These are phyloP conservation scores for Mimosa pudica DNA, from an alignment of 306 rosid species.

Conservation along the genomic window DNA sequence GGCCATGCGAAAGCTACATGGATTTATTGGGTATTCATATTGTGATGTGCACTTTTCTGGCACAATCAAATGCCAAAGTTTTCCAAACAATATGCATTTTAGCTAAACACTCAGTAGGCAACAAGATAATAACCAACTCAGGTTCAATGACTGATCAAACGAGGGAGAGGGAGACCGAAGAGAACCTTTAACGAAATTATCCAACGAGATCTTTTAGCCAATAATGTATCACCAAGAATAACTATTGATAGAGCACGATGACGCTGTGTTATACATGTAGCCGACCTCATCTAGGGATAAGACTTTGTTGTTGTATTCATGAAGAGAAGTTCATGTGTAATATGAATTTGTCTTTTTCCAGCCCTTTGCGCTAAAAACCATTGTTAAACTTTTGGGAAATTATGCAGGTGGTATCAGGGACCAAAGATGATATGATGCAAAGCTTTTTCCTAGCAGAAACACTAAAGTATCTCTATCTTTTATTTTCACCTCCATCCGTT, in stretches of 20 bases:
- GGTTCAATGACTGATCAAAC: conserved; percentile 4
- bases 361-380: conserved; percentile 24
- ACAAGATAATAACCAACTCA: conserved; percentile 6
- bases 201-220: no score
- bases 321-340: conserved; percentile 24
- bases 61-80: conserved; percentile 12
- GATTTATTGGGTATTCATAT: conserved; percentile 11
- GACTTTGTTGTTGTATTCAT: background rate
- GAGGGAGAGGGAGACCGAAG: no score
- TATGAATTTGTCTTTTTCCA: conserved; percentile 11
- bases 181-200: no score
- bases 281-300: no score
- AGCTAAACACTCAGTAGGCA: conserved; percentile 13
- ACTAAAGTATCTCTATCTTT: conserved; percentile 63
- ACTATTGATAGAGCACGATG: no score
- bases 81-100: conserved; percentile 16
- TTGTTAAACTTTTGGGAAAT: conserved; percentile 26
- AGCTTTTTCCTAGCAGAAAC: conserved; percentile 77
- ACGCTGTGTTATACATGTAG: no score
- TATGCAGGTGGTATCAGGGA: conserved; percentile 53
- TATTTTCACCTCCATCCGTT: conserved; percentile 64
- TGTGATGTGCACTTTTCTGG: conserved; percentile 13
- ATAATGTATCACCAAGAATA: no score
- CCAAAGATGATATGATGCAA: conserved; percentile 62
- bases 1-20: conserved; percentile 26